Conservation (phyloP, 768 basidiomycete genomes). For the Mycena amicta region DNA sequence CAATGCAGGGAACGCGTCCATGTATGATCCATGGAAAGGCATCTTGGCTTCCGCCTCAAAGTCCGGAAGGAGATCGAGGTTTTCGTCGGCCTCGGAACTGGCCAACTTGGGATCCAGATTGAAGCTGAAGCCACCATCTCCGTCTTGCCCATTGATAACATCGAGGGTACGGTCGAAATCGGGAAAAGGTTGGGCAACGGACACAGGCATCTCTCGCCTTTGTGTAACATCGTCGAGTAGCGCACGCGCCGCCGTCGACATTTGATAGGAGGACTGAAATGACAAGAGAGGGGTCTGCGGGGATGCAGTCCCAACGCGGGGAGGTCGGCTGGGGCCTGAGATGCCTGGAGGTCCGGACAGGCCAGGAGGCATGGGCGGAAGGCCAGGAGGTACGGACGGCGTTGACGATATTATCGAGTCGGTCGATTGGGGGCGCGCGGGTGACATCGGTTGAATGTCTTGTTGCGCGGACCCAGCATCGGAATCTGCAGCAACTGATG, state of each 20-base stretch:
- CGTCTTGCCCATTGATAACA: conserved; percentile 65
- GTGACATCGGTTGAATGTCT: conserved; percentile 42
- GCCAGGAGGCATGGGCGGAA: conserved; percentile 42
- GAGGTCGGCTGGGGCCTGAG: conserved; percentile 53
- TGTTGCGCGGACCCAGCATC: conserved; percentile 51
- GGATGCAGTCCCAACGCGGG: conserved; percentile 51
- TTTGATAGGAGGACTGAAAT: conserved; percentile 74
- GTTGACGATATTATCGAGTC: conserved; percentile 39
- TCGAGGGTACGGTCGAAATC: conserved; percentile 86
- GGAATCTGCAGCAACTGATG: conserved; percentile 53
- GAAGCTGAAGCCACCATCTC: conserved; percentile 75
- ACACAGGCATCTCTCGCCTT: conserved; percentile 60
- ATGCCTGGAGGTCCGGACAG: conserved; percentile 62
- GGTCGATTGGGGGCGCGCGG: conserved; percentile 42
- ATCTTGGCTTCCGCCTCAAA: conserved; percentile 53
- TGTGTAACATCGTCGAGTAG: conserved; percentile 83
- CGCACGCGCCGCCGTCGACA: conserved; percentile 83
- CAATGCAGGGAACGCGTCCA: conserved; percentile 72
- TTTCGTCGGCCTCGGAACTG: conserved; percentile 40
- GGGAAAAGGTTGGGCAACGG: conserved; percentile 72
- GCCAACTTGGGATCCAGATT: conserved; percentile 82
- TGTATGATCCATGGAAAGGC: conserved; percentile 67
- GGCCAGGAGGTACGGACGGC: conserved; percentile 36
- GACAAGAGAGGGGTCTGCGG: conserved; percentile 55
- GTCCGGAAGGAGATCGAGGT: conserved; percentile 45